Evolutionary conservation across 768 basidiomycete genomes (phyloP).

Genomic region (Pisolithus orientalis): DNA sequence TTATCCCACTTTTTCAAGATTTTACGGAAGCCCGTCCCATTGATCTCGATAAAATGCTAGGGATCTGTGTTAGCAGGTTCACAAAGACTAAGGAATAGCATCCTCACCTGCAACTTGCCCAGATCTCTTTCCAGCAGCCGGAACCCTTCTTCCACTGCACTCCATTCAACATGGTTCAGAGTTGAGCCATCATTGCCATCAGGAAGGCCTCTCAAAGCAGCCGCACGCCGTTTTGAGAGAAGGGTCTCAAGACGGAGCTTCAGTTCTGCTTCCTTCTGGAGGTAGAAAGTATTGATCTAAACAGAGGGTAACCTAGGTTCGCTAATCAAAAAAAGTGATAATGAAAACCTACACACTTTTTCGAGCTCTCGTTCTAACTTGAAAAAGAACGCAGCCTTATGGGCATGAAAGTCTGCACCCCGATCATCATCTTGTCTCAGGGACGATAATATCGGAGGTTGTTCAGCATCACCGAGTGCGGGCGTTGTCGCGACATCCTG

Average conservation of each 20-base stretch:
- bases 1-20: slow-evolving; percentile 99
- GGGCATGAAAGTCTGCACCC: slow-evolving; percentile 84
- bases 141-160: slow-evolving; percentile 94
- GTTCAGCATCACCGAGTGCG: slow-evolving; percentile 35
- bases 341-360: slow-evolving; percentile 53
- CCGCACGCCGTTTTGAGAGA: slow-evolving; percentile 86
- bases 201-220: slow-evolving; percentile 66
- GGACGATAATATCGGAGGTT: slow-evolving; percentile 54
- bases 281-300: slow-evolving; percentile 96
- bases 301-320: slow-evolving; percentile 4
- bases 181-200: slow-evolving; percentile 56
- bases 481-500: slow-evolving; percentile 9
- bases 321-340: slow-evolving; percentile 2
- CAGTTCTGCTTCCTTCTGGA: slow-evolving; percentile 94
- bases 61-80: slow-evolving; percentile 13
- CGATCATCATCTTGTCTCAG: slow-evolving; percentile 64
- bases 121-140: slow-evolving; percentile 90
- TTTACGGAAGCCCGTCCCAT: slow-evolving; percentile 94
- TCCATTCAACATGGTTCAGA: slow-evolving; percentile 78
- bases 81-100: slow-evolving; percentile 7
- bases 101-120: slow-evolving; percentile 81
- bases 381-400: slow-evolving; percentile 98
- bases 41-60: slow-evolving; percentile 96
- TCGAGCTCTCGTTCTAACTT: slow-evolving; percentile 96
- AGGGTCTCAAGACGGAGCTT: slow-evolving; percentile 88